These are phyloP conservation scores for Hydrangea macrophylla DNA, from an alignment of 148 eudicot species.

Conservation along the genomic window DNA sequence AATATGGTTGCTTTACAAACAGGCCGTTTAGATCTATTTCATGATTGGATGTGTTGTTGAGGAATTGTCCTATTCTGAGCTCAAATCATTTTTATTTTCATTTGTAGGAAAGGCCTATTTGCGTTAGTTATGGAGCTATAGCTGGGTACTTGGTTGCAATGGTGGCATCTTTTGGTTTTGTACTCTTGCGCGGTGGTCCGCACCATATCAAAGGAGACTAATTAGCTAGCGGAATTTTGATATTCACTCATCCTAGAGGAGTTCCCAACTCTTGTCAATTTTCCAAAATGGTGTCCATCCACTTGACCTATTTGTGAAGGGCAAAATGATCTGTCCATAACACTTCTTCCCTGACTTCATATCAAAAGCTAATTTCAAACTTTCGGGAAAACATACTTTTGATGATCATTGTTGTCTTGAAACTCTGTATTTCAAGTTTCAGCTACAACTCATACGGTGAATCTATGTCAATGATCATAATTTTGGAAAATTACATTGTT, in stretches of 20 bases:
- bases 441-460: not conserved
- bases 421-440: not conserved
- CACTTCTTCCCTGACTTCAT: not conserved
- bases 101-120: constrained; percentile 92
- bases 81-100: not conserved
- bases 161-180: constrained; percentile 46
- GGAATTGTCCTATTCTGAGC: not conserved
- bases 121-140: constrained; percentile 83
- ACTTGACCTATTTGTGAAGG: not conserved
- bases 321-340: not conserved
- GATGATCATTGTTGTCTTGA: not conserved
- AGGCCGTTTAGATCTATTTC: not conserved
- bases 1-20: not conserved
- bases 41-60: not conserved
- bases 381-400: not conserved
- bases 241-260: no score
- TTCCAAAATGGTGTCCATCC: no score
- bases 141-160: constrained; percentile 62
- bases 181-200: constrained; percentile 21
- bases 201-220: constrained; percentile 58
- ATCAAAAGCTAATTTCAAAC: no score
- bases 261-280: no score
- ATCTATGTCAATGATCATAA: not conserved
- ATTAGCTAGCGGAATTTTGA: not conserved
- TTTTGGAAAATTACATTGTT: no score